Evolutionary conservation across 1,139 yeast genomes (phyloP), one percentile per base, ranked within the genome.

Genomic region (Debaryomycetaceae sp.): DNA sequence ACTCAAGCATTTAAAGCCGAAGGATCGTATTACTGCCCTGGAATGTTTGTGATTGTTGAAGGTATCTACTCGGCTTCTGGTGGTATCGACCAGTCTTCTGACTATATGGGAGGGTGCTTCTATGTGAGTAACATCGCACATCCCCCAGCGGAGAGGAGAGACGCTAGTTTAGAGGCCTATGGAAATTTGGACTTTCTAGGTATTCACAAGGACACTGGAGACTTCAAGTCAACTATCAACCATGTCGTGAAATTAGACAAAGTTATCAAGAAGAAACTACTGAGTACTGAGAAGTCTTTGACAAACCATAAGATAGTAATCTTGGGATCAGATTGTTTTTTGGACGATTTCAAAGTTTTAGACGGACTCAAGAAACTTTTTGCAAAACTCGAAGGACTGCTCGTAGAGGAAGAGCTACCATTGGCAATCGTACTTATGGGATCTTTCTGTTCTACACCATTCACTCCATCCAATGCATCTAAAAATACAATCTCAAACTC

Each of bases 81-180:
- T 17, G 78, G 75, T 31, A 49, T 58, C 26, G 53, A 52, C 37
- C 50, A 56, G 16, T 51, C 59, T 7, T 50, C 55, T 31, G 56
- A 60, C 38, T 63, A 65, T 30, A 59, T 67, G 22, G 72, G 74
- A 19, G 78, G 78, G 3, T 64, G 70, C 37, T 89, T 92, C 54
- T 80, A 84, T 47, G 95, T 86, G 1, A 75, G 86, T 30, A 77
- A 85, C 11, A 71, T 91, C 39, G 87, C 87, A 1, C 96, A 88
- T 44, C 98, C 98, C 1, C 91, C 95, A 0, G 84, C 89, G 3
- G 98, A 92, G 57, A 70, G 78, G 49, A 69, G 98, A 44, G 82
- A 75, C 13, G 59, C 55, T 1, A 73, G 94, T 0, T 57, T 82
- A 41, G 91, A 83, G 31, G 81, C 83, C 1, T 83, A 80, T 46